phyloP scores from a whole-genome alignment of 1,284 basidiomycete species.

The Melanopsichium pennsylvanicum region DNA sequence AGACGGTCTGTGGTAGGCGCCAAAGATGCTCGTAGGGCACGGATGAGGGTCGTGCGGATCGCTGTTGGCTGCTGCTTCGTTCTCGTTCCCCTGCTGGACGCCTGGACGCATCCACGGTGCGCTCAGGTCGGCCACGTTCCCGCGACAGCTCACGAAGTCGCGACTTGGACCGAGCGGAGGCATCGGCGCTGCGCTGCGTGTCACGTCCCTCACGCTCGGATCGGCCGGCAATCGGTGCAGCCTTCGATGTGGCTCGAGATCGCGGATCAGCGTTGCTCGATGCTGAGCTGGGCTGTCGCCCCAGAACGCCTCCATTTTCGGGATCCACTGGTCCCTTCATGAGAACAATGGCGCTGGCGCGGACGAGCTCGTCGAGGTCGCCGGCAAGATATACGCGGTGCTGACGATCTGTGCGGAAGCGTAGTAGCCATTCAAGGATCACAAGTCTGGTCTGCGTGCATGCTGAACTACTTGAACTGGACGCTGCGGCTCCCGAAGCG shows the following conservation, averaged over 20 bases:
- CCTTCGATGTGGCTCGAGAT: constrained; percentile 21
- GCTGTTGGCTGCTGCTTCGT: constrained; percentile 71
- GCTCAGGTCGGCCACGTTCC: constrained; percentile 35
- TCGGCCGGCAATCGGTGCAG: constrained; percentile 3
- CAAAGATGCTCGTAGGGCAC: constrained; percentile 71
- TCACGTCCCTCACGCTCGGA: constrained; percentile 38
- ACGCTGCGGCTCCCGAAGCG: neutral
- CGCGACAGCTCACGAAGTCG: constrained; percentile 41
- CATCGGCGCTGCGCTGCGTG: constrained; percentile 31
- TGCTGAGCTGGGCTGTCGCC: constrained; percentile 57
- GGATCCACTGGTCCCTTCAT: constrained; percentile 31
- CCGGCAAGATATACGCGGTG: constrained; percentile 80
- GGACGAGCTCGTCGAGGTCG: constrained; percentile 67
- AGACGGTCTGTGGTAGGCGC: constrained; percentile 78
- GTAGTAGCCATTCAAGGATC: constrained; percentile 85
- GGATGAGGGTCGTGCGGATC: constrained; percentile 16
- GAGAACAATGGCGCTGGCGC: constrained; percentile 23
- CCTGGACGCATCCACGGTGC: constrained; percentile 21
- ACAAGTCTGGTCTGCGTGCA: constrained; percentile 71
- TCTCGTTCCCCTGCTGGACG: constrained; percentile 21
- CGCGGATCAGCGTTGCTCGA: constrained; percentile 7
- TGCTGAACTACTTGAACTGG: constrained; percentile 5
- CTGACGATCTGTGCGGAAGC: constrained; percentile 87
- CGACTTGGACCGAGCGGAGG: constrained; percentile 24
- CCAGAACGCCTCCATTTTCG: constrained; percentile 19